Evolutionary conservation across 805 yeast genomes (phyloP).

Genomic region (Wickerhamiella allomyrinae): DNA sequence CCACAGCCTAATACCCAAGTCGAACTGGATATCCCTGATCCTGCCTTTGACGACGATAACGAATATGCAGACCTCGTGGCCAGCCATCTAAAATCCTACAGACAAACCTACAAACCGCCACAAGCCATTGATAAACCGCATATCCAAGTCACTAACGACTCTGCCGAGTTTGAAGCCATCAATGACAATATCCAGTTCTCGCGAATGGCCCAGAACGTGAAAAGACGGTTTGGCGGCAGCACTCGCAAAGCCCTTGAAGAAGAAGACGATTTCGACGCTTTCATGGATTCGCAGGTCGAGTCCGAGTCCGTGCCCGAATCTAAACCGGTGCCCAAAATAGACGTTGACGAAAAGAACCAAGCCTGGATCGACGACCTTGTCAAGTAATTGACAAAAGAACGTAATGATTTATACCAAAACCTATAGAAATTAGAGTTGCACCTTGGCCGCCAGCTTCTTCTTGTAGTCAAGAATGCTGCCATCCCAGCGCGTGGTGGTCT

Average conservation of each 20-base stretch:
- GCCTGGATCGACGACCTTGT: constrained; percentile 8
- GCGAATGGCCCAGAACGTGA: constrained; percentile 2
- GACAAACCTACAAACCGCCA: background rate
- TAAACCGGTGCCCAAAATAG: background rate
- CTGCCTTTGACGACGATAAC: background rate
- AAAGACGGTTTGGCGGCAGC: constrained; percentile 5
- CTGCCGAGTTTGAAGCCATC: constrained; percentile 4
- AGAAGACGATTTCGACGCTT: constrained; percentile 17
- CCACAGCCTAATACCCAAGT: too few relatives aligned
- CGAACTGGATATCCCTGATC: too few relatives aligned
- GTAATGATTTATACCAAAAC: background rate
- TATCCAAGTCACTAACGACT: background rate
- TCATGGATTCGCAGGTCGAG: constrained; percentile 12
- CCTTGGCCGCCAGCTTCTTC: constrained; percentile 83
- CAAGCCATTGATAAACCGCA: background rate
- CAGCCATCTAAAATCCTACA: background rate
- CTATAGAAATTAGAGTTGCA: constrained; percentile 21
- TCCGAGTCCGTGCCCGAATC: background rate
- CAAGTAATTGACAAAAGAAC: too few relatives aligned
- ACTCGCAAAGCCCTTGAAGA: constrained; percentile 7
- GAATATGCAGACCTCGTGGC: background rate
- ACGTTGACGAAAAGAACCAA: constrained; percentile 8
- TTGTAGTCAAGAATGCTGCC: constrained; percentile 83
- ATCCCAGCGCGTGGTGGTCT: constrained; percentile 94
- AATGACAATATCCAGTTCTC: constrained; percentile 1